A percentile compares a stretch with the other conserved stretches of the same genome.
These are phyloP conservation scores for Aspergillus sergii DNA, from an alignment of 2,329 filamentous ascomycete genomes.

Conservation along the genomic window DNA sequence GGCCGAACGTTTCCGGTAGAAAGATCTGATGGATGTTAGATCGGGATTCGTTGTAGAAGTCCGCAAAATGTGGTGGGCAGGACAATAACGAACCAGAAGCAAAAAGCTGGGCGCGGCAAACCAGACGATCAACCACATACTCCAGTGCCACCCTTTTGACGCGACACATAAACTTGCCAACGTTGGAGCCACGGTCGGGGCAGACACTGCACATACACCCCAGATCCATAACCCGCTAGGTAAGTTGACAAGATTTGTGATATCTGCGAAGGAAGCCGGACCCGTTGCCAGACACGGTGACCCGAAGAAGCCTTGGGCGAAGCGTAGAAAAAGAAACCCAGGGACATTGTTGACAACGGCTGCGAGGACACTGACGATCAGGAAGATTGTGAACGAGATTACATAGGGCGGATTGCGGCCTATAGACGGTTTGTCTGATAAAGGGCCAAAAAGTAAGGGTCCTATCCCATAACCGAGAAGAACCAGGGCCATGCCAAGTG, in stretches of 20 bases:
- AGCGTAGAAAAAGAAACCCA: conserved; percentile 11
- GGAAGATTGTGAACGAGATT: not conserved
- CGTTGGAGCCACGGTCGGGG: not conserved
- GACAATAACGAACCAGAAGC: not conserved
- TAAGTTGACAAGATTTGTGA: not conserved
- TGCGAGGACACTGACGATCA: not conserved
- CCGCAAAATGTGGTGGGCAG: not conserved
- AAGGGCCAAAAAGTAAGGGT: conserved; percentile 6
- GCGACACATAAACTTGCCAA: not conserved
- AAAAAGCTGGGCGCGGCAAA: not conserved
- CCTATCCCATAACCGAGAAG: conserved; percentile 9
- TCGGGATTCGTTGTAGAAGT: not conserved
- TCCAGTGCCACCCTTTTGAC: not conserved
- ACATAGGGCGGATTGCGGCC: not conserved
- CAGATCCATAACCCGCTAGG: not conserved
- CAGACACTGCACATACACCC: not conserved
- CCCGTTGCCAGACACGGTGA: conserved; percentile 10
- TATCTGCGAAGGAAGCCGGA: not conserved
- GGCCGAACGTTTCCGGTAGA: not conserved
- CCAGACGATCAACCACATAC: not conserved
- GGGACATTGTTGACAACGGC: not conserved
- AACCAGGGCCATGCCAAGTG: conserved; percentile 6
- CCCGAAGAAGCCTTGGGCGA: conserved; percentile 14
- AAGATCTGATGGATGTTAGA: not conserved
- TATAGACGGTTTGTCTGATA: not conserved